Evolutionary conservation across 805 yeast genomes (phyloP).

Genomic region (Diddensiella transvaalensis): DNA sequence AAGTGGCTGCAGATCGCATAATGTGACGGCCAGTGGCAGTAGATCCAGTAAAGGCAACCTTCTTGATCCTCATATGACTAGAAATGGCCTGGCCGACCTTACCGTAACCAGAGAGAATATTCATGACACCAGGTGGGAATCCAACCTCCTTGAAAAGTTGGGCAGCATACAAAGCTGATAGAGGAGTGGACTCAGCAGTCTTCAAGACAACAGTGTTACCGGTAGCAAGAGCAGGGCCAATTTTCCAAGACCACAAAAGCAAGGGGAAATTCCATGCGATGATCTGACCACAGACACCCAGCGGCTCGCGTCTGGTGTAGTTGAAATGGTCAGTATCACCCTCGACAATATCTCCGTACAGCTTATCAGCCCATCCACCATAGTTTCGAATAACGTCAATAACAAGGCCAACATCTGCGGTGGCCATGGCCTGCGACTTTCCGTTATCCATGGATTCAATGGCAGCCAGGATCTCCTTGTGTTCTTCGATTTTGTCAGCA

Average conservation of each 20-base stretch:
- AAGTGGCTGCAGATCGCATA: conserved; percentile 70
- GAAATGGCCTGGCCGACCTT: conserved; percentile 65
- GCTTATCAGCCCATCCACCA: conserved; percentile 76
- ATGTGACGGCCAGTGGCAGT: conserved; percentile 83
- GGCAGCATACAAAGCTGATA: conserved; percentile 62
- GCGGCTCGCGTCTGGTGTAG: conserved; percentile 65
- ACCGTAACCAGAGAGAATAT: conserved; percentile 70
- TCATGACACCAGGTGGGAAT: conserved; percentile 72
- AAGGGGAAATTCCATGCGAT: conserved; percentile 75
- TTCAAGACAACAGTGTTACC: conserved; percentile 74
- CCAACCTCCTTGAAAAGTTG: conserved; percentile 61
- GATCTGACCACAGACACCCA: conserved; percentile 64
- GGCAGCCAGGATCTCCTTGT: conserved; percentile 68
- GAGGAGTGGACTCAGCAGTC: conserved; percentile 74
- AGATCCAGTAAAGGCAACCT: conserved; percentile 93
- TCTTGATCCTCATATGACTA: conserved; percentile 62
- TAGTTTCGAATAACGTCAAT: conserved; percentile 57
- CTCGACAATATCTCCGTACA: conserved; percentile 59
- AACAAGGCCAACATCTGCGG: conserved; percentile 53
- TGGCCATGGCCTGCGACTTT: conserved; percentile 50
- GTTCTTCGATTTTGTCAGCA: conserved; percentile 73
- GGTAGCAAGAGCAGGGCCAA: conserved; percentile 79
- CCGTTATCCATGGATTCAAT: conserved; percentile 92
- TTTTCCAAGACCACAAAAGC: conserved; percentile 73
- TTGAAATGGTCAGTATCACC: conserved; percentile 61